A percentile compares a stretch with the other conserved stretches of the same genome.
Conservation (phyloP, 352 stramenopile genomes). For the Globisporangium iwayamae region DNA sequence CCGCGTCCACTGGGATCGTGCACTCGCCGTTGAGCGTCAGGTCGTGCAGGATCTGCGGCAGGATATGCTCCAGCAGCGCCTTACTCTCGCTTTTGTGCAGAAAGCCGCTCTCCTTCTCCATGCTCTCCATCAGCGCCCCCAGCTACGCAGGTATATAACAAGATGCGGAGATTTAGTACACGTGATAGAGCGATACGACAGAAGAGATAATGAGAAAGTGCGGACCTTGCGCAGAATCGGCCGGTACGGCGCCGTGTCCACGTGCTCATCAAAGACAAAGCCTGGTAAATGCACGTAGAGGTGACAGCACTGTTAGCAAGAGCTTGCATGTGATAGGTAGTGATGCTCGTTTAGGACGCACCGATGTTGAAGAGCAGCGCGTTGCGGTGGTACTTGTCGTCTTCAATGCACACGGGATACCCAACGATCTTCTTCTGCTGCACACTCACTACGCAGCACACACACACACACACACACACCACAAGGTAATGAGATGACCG, state of each 20-base stretch:
- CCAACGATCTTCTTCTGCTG: conserved; percentile 84
- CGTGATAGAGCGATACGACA: not conserved
- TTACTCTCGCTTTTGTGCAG: conserved; percentile 68
- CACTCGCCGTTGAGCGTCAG: conserved; percentile 73
- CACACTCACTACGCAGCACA: conserved; percentile 40
- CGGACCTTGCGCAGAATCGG: conserved; percentile 79
- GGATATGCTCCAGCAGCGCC: conserved; percentile 52
- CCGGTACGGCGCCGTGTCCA: conserved; percentile 73
- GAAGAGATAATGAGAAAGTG: not conserved
- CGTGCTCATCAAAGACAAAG: conserved; percentile 82
- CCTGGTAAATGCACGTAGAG: conserved; percentile 16
- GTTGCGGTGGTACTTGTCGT: conserved; percentile 89
- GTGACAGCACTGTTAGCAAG: not conserved
- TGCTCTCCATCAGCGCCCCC: conserved; percentile 77
- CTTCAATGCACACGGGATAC: conserved; percentile 85
- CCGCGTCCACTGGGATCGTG: conserved; percentile 76
- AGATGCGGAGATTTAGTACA: not conserved
- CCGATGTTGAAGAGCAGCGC: conserved; percentile 88
- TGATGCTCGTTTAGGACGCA: not conserved
- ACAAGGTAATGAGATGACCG: not conserved
- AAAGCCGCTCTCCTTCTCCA: conserved; percentile 88
- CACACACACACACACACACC: not conserved
- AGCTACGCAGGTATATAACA: conserved; percentile 17
- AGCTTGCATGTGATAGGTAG: too few species aligned
- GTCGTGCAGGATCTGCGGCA: conserved; percentile 70